Percentiles rank a stretch among this genome's conserved stretches.
phyloP scores from a whole-genome alignment of 2,329 filamentous ascomycete species.

The Keithomyces neogunnii region DNA sequence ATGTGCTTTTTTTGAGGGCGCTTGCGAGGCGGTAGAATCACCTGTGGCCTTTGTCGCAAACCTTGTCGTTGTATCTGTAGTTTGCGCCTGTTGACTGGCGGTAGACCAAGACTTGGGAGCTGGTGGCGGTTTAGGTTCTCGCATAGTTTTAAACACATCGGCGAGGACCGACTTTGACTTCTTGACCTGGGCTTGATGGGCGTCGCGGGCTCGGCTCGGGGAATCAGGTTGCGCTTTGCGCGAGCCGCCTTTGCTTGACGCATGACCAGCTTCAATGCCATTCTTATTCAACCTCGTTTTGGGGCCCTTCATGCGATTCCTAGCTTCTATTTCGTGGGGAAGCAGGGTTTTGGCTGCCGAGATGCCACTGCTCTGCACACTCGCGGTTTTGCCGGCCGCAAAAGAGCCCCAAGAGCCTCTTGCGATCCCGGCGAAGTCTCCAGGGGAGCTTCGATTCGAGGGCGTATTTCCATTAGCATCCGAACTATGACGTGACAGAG shows the following conservation, averaged over 20 bases:
- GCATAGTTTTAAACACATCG: conserved; percentile 23
- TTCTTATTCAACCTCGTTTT: neutral
- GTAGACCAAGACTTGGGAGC: conserved; percentile 20
- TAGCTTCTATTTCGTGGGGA: conserved; percentile 29
- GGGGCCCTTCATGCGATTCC: neutral
- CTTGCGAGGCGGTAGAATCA: neutral
- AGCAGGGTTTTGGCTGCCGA: conserved; percentile 18
- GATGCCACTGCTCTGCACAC: conserved; percentile 1
- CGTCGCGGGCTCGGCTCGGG: neutral
- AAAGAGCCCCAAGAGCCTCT: conserved; percentile 14
- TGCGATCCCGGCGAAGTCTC: conserved; percentile 13
- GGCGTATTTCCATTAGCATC: conserved; percentile 12
- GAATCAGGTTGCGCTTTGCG: neutral
- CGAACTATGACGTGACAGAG: conserved; percentile 9
- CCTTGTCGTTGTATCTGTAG: neutral
- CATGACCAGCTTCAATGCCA: neutral
- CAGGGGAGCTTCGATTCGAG: conserved; percentile 15
- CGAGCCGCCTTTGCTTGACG: neutral
- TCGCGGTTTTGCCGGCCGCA: conserved; percentile 3
- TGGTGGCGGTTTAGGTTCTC: conserved; percentile 15
- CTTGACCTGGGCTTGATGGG: conserved; percentile 8
- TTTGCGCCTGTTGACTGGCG: neutral
- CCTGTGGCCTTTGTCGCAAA: neutral
- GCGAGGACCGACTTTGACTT: conserved; percentile 22
- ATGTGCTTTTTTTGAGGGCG: neutral